phyloP scores from a whole-genome alignment of 163 green algal species.

The Chlorella variabilis region DNA sequence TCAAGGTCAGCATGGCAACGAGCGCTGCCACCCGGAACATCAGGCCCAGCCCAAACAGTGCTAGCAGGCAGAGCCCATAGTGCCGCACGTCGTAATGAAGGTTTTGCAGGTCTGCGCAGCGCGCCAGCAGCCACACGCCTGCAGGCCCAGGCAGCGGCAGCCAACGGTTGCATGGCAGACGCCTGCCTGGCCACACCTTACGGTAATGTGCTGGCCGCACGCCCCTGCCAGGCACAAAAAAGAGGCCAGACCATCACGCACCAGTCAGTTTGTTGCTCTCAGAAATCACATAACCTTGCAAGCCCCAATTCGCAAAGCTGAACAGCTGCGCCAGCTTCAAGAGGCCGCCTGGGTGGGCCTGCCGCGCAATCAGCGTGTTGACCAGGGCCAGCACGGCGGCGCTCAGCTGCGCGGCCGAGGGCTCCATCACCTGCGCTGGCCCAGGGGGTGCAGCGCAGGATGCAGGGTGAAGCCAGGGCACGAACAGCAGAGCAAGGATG shows the following conservation, averaged over 20 bases:
- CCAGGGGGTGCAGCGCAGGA: neutral
- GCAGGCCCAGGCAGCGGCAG: neutral
- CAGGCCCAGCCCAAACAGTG: slow-evolving; percentile 52
- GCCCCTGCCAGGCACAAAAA: too few species aligned
- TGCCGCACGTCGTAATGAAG: slow-evolving; percentile 57
- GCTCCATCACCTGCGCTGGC: slow-evolving; percentile 46
- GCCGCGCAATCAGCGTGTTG: slow-evolving; percentile 55
- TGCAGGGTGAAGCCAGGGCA: too few species aligned
- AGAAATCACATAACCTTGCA: slow-evolving; percentile 65
- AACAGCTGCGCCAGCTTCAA: slow-evolving; percentile 52
- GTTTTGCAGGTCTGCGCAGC: slow-evolving; percentile 64
- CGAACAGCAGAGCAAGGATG: too few species aligned
- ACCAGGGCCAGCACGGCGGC: slow-evolving; percentile 58
- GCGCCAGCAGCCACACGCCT: slow-evolving; percentile 70
- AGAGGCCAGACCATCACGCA: too few species aligned
- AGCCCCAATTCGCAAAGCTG: slow-evolving; percentile 64
- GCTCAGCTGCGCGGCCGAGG: slow-evolving; percentile 53
- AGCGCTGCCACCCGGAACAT: slow-evolving; percentile 16
- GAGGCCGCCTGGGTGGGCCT: slow-evolving; percentile 41
- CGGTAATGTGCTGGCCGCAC: neutral
- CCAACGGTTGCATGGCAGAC: neutral
- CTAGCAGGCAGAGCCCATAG: slow-evolving; percentile 51
- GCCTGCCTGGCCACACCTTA: neutral
- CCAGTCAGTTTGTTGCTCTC: slow-evolving; percentile 59
- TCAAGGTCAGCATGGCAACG: slow-evolving; percentile 21